Conservation (phyloP, 1,284 basidiomycete species). For the Ceratobasidium theobromae region DNA sequence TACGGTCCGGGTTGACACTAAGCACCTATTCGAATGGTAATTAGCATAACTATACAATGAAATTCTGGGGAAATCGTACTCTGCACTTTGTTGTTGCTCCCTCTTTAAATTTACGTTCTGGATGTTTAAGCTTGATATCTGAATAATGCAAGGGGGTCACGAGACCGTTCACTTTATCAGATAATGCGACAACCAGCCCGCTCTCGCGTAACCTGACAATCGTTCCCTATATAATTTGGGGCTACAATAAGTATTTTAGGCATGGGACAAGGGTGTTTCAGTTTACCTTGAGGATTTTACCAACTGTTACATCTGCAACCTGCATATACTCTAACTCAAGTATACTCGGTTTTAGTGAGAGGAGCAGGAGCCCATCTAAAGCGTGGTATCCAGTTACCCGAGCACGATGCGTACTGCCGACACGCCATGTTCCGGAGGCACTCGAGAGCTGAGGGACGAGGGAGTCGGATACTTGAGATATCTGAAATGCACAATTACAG, state of each 20-base stretch:
- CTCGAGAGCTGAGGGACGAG: slow-evolving; percentile 75
- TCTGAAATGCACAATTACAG: slow-evolving; percentile 52
- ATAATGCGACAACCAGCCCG: slow-evolving; percentile 81
- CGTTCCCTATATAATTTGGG: slow-evolving; percentile 56
- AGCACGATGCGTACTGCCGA: slow-evolving; percentile 77
- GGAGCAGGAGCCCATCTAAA: slow-evolving; percentile 86
- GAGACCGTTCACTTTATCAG: slow-evolving; percentile 86
- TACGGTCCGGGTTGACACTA: slow-evolving; percentile 77
- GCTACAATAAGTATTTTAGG: not conserved
- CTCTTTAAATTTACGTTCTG: slow-evolving; percentile 87
- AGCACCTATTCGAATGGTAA: slow-evolving; percentile 63
- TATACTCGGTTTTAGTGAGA: slow-evolving; percentile 81
- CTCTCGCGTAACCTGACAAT: slow-evolving; percentile 80
- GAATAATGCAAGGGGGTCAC: slow-evolving; percentile 96
- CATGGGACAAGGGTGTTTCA: not conserved
- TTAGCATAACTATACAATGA: not conserved
- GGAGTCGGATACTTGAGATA: slow-evolving; percentile 92
- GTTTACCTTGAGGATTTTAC: slow-evolving; percentile 68
- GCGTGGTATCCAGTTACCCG: slow-evolving; percentile 88
- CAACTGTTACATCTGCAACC: slow-evolving; percentile 80
- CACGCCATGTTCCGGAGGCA: slow-evolving; percentile 75
- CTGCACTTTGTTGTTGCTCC: slow-evolving; percentile 85
- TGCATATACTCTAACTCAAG: slow-evolving; percentile 87
- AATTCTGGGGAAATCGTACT: slow-evolving; percentile 49
- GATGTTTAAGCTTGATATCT: slow-evolving; percentile 89